These are phyloP conservation scores for Tylopilus sp. DNA, from an alignment of 1,284 basidiomycete genomes.

Conservation along the genomic window DNA sequence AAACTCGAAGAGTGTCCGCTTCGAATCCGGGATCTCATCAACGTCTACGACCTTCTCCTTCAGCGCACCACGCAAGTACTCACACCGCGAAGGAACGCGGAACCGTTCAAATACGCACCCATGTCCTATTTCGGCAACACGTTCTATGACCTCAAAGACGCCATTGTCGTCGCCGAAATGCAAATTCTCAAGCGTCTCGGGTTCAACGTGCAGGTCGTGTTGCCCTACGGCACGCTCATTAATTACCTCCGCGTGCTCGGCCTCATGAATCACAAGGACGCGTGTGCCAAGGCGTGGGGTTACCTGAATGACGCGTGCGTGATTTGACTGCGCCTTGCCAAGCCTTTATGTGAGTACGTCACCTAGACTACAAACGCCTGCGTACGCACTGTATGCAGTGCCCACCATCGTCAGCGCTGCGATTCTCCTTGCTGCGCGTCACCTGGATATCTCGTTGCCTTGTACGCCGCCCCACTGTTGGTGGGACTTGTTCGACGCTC, in stretches of 20 bases:
- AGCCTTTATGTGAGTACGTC: neutral
- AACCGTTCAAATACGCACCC: constrained; percentile 69
- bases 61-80: constrained; percentile 43
- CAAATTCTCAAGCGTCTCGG: constrained; percentile 93
- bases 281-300: constrained; percentile 81
- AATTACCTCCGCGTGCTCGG: constrained; percentile 94
- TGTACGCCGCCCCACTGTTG: constrained; percentile 64
- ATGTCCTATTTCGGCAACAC: constrained; percentile 83
- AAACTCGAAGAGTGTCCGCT: constrained; percentile 95
- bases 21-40: constrained; percentile 90
- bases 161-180: constrained; percentile 93
- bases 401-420: constrained; percentile 86
- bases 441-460: constrained; percentile 70
- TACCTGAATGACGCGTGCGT: constrained; percentile 88
- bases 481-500: constrained; percentile 87
- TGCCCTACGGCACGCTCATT: constrained; percentile 92
- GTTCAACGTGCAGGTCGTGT: constrained; percentile 83
- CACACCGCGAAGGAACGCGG: constrained; percentile 24
- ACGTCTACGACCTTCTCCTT: constrained; percentile 85
- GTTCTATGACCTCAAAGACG: constrained; percentile 88
- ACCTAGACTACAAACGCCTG: constrained; percentile 80
- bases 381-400: constrained; percentile 84
- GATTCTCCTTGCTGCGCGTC: constrained; percentile 72
- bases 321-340: neutral
- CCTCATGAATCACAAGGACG: constrained; percentile 64